Conservation (phyloP, 805 yeast genomes). For the Yarrowia sp. region DNA sequence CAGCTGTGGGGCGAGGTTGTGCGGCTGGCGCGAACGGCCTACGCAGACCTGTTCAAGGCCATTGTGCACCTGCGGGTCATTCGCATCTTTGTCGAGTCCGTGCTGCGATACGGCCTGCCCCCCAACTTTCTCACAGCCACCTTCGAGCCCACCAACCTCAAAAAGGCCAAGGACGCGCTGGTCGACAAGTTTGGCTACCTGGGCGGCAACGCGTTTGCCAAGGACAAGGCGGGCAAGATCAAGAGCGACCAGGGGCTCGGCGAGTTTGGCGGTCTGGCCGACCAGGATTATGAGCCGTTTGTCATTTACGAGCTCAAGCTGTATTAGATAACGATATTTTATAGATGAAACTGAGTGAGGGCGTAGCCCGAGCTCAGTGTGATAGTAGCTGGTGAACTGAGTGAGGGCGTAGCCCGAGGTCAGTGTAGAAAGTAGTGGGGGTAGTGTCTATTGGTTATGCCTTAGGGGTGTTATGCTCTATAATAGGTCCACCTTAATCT, state of each 20-base stretch:
- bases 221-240: conserved; percentile 68
- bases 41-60: conserved; percentile 78
- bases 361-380: too few relatives aligned
- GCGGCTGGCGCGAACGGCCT: conserved; percentile 88
- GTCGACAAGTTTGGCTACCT: conserved; percentile 81
- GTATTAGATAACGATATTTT: conserved; percentile 22
- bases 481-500: too few relatives aligned
- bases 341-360: not conserved
- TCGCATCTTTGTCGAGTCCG: conserved; percentile 89
- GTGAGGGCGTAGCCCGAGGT: too few relatives aligned
- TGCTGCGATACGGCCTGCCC: conserved; percentile 94
- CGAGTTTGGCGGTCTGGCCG: conserved; percentile 92
- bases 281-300: conserved; percentile 95
- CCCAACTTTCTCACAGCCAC: conserved; percentile 74
- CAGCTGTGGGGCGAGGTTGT: conserved; percentile 74
- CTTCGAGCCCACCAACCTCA: conserved; percentile 52
- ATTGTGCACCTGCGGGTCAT: conserved; percentile 92
- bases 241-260: conserved; percentile 68
- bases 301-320: conserved; percentile 73
- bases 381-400: too few relatives aligned
- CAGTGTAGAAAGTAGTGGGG: too few relatives aligned
- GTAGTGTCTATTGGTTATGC: too few relatives aligned
- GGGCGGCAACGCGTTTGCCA: conserved; percentile 85
- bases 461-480: too few relatives aligned
- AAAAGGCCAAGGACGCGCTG: conserved; percentile 72